phyloP scores from a whole-genome alignment of 352 stramenopile species.

The Aphanomyces euteiches region DNA sequence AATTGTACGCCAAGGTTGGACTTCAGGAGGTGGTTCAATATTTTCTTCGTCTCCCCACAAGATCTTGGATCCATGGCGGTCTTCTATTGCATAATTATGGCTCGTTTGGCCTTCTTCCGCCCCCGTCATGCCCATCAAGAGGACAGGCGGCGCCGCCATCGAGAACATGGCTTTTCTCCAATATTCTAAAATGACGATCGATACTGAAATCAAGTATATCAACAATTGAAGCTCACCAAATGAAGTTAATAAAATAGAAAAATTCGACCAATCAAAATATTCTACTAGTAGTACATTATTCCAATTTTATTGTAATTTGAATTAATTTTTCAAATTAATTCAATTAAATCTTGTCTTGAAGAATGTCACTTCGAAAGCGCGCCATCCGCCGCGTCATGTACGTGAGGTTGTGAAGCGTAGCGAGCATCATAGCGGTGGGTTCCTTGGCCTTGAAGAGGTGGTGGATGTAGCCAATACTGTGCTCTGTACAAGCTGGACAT shows the following conservation, averaged over 20 bases:
- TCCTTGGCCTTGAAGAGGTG: conserved; percentile 82
- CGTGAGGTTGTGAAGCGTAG: conserved; percentile 68
- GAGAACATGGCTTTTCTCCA: neutral
- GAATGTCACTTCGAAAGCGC: conserved; percentile 51
- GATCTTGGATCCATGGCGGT: conserved; percentile 10
- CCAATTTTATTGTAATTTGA: no score
- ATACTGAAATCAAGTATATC: no score
- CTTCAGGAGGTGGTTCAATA: neutral
- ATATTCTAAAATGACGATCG: neutral
- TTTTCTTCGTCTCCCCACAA: conserved; percentile 16
- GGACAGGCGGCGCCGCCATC: neutral
- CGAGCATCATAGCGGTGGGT: conserved; percentile 46
- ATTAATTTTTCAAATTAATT: neutral
- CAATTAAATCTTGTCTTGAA: conserved; percentile 60
- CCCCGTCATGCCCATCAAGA: neutral
- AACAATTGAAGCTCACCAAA: neutral
- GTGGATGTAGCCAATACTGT: conserved; percentile 56
- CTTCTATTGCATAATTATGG: conserved; percentile 13
- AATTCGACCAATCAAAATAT: no score
- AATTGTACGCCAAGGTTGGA: conserved; percentile 70
- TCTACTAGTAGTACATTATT: conserved; percentile 1
- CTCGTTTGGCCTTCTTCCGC: neutral
- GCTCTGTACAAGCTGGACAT: conserved; percentile 58
- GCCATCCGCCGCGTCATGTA: conserved; percentile 78
- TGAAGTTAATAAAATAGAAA: neutral